A percentile compares a stretch with the other conserved stretches of the same genome.
These are phyloP conservation scores for Colletotrichum theobromicola DNA, from an alignment of 2,329 filamentous ascomycete genomes.

Conservation along the genomic window DNA sequence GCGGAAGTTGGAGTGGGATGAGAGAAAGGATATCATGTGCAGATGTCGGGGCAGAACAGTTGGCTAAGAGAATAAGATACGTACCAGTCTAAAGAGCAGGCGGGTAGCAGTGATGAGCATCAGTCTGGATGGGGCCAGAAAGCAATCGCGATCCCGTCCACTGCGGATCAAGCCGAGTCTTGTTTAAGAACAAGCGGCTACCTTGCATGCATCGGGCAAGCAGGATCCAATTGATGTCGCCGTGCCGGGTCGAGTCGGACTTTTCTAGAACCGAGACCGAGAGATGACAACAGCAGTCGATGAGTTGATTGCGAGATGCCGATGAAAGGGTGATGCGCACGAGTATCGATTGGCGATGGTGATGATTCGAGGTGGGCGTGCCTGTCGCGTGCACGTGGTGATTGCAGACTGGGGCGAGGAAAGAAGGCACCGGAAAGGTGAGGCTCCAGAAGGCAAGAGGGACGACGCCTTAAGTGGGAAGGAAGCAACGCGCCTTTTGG, in stretches of 20 bases:
- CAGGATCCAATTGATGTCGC: not conserved
- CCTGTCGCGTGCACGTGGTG: not conserved
- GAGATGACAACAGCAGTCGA: not conserved
- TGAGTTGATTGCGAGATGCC: not conserved
- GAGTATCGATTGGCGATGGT: not conserved
- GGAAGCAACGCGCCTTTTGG: not conserved
- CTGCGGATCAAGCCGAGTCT: constrained; percentile 21
- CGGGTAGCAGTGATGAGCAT: not conserved
- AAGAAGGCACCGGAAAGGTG: not conserved
- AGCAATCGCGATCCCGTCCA: constrained; percentile 20
- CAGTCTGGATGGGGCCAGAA: constrained; percentile 13
- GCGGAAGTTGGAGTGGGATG: not conserved
- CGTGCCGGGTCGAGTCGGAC: not conserved
- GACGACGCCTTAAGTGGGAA: not conserved
- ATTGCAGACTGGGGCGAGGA: not conserved
- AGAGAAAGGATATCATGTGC: not conserved
- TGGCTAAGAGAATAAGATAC: not conserved
- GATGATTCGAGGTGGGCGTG: not conserved
- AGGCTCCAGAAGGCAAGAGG: constrained; percentile 8
- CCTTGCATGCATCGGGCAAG: constrained; percentile 14
- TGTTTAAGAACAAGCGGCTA: constrained; percentile 7
- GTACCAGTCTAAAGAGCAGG: not conserved
- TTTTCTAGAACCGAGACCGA: not conserved
- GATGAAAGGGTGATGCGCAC: not conserved
- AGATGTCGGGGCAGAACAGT: not conserved